Percentiles rank a stretch among this genome's conserved stretches.
These are phyloP conservation scores for Pseudoturritis turrita DNA, from an alignment of 345 rosid species.

Conservation along the genomic window DNA sequence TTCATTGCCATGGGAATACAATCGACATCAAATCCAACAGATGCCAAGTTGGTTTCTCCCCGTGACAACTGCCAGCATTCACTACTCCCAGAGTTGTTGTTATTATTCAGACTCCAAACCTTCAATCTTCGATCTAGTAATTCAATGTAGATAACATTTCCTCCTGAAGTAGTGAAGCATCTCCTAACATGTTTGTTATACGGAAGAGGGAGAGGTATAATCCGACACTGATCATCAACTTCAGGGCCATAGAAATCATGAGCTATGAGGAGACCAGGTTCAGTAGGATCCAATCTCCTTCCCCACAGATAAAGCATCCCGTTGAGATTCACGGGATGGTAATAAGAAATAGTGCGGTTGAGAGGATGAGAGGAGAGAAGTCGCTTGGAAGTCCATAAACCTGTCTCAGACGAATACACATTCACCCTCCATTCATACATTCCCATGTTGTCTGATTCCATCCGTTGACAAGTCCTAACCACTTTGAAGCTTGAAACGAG, in stretches of 20 bases:
- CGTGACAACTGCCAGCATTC: not conserved
- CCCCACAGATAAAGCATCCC: not conserved
- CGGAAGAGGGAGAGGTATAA: conserved; percentile 5
- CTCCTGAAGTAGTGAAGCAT: conserved; percentile 11
- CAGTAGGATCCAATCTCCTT: not conserved
- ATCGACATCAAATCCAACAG: not conserved
- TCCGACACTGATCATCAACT: not conserved
- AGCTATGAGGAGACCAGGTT: not conserved
- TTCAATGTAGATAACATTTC: not conserved
- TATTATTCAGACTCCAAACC: not conserved
- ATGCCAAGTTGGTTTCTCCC: not conserved
- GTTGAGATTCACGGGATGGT: not conserved
- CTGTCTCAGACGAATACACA: conserved; percentile 10
- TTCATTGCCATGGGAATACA: conserved; percentile 8
- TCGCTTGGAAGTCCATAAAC: not conserved
- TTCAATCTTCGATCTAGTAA: not conserved
- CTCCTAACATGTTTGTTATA: not conserved
- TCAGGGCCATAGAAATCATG: conserved; percentile 5
- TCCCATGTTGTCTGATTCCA: not conserved
- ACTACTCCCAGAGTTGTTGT: not conserved
- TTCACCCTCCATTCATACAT: conserved; percentile 4
- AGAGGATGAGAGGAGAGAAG: not conserved
- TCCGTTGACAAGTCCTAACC: not conserved
- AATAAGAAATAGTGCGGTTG: too few species aligned
- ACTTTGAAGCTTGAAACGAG: conserved; percentile 4